These are phyloP conservation scores for Cladorrhinum samala DNA, from an alignment of 495 filamentous ascomycete species.

Conservation along the genomic window DNA sequence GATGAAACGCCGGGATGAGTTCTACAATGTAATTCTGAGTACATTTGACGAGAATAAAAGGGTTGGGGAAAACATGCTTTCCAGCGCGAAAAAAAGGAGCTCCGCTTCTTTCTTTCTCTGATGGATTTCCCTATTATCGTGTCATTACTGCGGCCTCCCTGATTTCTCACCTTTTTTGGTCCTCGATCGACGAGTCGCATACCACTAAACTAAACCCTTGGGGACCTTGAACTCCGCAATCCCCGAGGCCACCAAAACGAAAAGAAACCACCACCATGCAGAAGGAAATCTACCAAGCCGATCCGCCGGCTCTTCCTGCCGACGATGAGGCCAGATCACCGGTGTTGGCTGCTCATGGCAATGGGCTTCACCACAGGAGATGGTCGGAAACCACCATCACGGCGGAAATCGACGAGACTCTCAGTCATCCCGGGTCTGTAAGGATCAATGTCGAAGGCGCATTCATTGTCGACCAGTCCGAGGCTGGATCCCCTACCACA, in stretches of 20 bases:
- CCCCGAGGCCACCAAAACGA: neutral
- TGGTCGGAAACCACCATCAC: conserved; percentile 34
- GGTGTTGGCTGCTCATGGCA: too few relatives aligned
- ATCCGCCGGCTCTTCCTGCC: conserved; percentile 14
- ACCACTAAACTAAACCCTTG: neutral
- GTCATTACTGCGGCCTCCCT: conserved; percentile 20
- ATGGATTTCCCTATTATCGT: conserved; percentile 12
- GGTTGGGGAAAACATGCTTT: conserved; percentile 12
- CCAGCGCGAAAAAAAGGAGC: conserved; percentile 8
- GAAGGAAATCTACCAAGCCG: conserved; percentile 25
- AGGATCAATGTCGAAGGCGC: conserved; percentile 94
- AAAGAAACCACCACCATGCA: conserved; percentile 18
- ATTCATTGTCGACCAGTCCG: conserved; percentile 89
- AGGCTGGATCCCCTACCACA: conserved; percentile 44
- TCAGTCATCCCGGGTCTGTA: conserved; percentile 76
- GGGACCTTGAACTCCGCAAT: neutral
- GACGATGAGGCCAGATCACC: neutral
- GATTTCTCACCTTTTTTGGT: neutral
- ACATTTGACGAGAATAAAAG: conserved; percentile 25
- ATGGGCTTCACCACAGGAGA: neutral
- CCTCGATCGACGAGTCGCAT: too few relatives aligned
- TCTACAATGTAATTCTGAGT: conserved; percentile 38
- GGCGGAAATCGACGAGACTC: conserved; percentile 62
- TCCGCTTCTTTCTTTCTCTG: conserved; percentile 20
- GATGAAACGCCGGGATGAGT: conserved; percentile 27